Conservation (phyloP, 2,329 filamentous ascomycete genomes). For the Cryoendolithus antarcticus region DNA sequence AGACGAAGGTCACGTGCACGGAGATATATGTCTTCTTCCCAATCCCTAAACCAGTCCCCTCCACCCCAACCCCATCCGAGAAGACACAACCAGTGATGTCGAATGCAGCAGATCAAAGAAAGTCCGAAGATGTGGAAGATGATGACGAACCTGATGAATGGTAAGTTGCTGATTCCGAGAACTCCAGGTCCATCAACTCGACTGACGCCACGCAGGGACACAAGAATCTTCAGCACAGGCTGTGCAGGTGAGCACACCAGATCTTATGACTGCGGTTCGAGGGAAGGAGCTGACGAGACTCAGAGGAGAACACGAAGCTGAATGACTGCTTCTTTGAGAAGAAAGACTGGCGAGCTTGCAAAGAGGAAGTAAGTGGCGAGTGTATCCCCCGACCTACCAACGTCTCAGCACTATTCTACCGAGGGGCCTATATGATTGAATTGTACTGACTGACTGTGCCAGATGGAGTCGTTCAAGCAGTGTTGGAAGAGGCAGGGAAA, state of each 20-base stretch:
- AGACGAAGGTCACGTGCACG: slow-evolving; percentile 4
- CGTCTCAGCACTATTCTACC: no score
- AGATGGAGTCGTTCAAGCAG: slow-evolving; percentile 83
- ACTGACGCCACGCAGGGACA: slow-evolving; percentile 55
- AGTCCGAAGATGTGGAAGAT: slow-evolving; percentile 31
- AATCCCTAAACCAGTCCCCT: no score
- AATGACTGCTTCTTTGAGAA: slow-evolving; percentile 94
- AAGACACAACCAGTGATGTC: slow-evolving; percentile 12
- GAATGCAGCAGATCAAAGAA: slow-evolving; percentile 16
- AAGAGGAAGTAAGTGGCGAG: slow-evolving; percentile 58
- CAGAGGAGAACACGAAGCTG: slow-evolving; percentile 80
- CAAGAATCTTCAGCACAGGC: slow-evolving; percentile 92
- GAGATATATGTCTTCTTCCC: no score
- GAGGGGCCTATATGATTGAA: no score
- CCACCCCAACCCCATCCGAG: no score
- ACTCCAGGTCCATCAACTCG: background rate
- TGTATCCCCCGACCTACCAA: background rate
- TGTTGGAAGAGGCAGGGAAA: slow-evolving; percentile 92
- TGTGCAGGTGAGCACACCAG: slow-evolving; percentile 56
- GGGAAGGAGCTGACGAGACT: slow-evolving; percentile 1
- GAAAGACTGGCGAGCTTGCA: slow-evolving; percentile 88
- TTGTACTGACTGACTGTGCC: background rate
- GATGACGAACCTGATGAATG: slow-evolving; percentile 94
- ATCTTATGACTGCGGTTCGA: background rate
- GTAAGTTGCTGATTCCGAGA: slow-evolving; percentile 39